Evolutionary conservation across 1,284 basidiomycete species (phyloP), one percentile per base, ranked within the genome.

Genomic region (Boletus sp.): DNA sequence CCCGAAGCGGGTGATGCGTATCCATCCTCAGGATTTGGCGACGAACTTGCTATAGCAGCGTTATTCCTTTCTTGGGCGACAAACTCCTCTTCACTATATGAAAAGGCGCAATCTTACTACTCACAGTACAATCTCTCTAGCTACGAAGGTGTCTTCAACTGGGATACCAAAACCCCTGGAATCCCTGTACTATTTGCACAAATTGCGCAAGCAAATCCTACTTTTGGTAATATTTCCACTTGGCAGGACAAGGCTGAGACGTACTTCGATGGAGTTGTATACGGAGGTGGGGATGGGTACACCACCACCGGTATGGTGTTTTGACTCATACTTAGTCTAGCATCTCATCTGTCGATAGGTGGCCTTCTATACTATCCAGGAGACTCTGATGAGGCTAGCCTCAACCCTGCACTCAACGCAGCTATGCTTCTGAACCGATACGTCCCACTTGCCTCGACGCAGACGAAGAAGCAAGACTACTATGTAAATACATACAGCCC

Each of bases 321-420:
- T 56, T 54, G 22, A 45, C 56, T 61, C 37, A 54, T 52, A 11
- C n/a, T 41, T 29, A 44, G 9, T 27, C 12, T 44, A 8, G 36
- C n/a, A 45, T 55, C 53, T 51, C 56, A 58, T 43, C 42, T 61
- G 24, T 46, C 35, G 6, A 35, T 29, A 88, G 93, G 87, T 45
- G 92, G 94, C 3, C 76, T 96, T 47, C 73, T 95, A 9, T 94
- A 80, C 69, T 96, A 90, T 65, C 72, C 83, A 12, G 91, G 89
- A 9, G 92, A 93, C 70, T 94, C 92, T 3, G 84, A 92, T 64
- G 75, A 78, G 8, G 88, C 86, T 5, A 89, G 88, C 57, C 78
- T 96, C 42, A 96, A 96, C 68, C 93, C 94, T 18, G 88, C 93
- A 0, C 76, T 95, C 63, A 95, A 94, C 60, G 83, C 86, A 2